A percentile compares a stretch with the other conserved stretches of the same genome.
These are phyloP conservation scores for Nitzschia sp. DNA, from an alignment of 108 stramenopile genomes.

Conservation along the genomic window DNA sequence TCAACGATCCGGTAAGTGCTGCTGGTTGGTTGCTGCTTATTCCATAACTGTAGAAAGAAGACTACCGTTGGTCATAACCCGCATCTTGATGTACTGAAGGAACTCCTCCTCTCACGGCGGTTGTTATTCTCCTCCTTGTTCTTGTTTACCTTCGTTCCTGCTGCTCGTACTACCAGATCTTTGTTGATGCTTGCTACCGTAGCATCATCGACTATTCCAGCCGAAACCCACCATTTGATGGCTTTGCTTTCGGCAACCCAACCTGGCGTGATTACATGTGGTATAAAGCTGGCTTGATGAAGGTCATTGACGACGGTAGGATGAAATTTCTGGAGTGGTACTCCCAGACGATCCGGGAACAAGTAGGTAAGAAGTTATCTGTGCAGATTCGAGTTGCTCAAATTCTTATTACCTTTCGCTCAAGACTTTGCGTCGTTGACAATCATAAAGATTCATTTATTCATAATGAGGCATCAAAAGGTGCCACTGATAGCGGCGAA, in stretches of 20 bases:
- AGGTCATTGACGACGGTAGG: neutral
- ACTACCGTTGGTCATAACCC: no score
- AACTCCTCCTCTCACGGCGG: no score
- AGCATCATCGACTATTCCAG: slow-evolving; percentile 4
- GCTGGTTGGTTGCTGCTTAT: no score
- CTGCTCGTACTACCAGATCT: neutral
- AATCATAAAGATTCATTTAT: neutral
- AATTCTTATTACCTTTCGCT: no score
- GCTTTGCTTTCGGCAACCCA: slow-evolving; percentile 8
- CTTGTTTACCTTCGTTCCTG: neutral
- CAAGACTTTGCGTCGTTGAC: neutral
- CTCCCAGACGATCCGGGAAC: neutral
- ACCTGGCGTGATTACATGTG: slow-evolving; percentile 22
- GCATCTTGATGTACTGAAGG: no score
- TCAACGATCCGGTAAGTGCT: slow-evolving; percentile 17
- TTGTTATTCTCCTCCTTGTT: slow-evolving; percentile 6
- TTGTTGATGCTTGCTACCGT: slow-evolving; percentile 7
- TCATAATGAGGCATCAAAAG: neutral
- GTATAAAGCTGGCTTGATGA: slow-evolving; percentile 12
- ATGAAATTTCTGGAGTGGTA: slow-evolving; percentile 7
- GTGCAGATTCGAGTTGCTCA: no score
- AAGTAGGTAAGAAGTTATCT: neutral
- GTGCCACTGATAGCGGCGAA: neutral
- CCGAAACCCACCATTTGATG: slow-evolving; percentile 20
- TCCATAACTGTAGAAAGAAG: no score